Base-by-base conservation (phyloP, 164 flowering plant species). In the Nymphaea colorata region DNA sequence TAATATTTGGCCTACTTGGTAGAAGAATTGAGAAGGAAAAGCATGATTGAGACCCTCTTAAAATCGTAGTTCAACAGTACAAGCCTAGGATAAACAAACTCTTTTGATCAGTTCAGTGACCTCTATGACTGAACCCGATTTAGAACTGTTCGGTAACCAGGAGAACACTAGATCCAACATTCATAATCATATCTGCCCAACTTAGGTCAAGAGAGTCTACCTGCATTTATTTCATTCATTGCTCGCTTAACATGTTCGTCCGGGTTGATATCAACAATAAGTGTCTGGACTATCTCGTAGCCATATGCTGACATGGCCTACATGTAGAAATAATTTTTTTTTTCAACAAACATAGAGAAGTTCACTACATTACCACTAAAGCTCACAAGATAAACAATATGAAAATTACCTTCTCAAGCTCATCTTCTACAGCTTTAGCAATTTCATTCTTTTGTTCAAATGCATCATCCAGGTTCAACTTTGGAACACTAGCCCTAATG, bases 211-310 rank as follows among this genome's bases (percentile, higher is more conserved):
- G 36, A 25, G 36, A 25, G 36, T 17, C 44, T 80, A 82, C 93
- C 96, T 69, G 96, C 96, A 83, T 90, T 87, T 5, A 90, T 90
- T 81, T 90, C 96, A 68, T 90, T 88, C 91, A 88, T 90, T 66
- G 96, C 89, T 62, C 86, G 77, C 79, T 88, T 90, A 64, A 90
- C 96, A 77, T 79, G 84, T 61, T 67, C 92, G 79, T 88, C 92
- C 61, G 92, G 93, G 68, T 85, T 91, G 44, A 90, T 86, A 78
- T 89, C 93, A 68, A 86, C 89, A 45, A 87, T 89, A 17, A 87
- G 91, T 41, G 96, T 86, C 67, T 86, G 91, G 66, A 86, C 90
- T 68, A 90, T 90, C 79, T 90, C 90, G 44, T 68, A 90, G 2
- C 96, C 93, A 74, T 90, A 90, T 53, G 75, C 80, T 64, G 96